A percentile compares a stretch with the other conserved stretches of the same genome.
Conservation (phyloP, 148 eudicot genomes). For the Heliosperma pusillum region DNA sequence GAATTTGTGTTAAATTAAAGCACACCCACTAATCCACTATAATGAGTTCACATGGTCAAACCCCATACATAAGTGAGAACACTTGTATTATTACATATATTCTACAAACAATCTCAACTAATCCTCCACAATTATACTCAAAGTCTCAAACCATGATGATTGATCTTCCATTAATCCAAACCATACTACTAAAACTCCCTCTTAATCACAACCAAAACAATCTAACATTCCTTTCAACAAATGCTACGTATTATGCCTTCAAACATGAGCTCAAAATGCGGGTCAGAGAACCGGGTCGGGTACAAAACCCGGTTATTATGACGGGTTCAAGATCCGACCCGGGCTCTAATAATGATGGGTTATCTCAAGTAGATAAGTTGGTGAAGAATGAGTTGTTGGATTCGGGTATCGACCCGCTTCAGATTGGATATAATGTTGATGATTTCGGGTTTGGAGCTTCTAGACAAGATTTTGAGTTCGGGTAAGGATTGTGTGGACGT, state of each 20-base stretch:
- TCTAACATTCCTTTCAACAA: not conserved
- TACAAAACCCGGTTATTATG: not conserved
- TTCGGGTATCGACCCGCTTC: conserved; percentile 1
- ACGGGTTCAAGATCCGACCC: not conserved
- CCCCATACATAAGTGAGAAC: too few relatives aligned
- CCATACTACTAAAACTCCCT: not conserved
- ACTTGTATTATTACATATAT: not conserved
- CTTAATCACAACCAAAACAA: not conserved
- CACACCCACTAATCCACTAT: too few relatives aligned
- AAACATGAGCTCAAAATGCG: not conserved
- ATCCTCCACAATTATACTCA: too few relatives aligned
- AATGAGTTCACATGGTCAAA: too few relatives aligned
- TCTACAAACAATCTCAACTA: not conserved
- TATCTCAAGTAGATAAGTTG: not conserved
- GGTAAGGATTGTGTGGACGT: not conserved
- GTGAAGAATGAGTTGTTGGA: not conserved
- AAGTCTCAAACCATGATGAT: not conserved
- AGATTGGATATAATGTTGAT: conserved; percentile 1
- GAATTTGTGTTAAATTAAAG: too few relatives aligned
- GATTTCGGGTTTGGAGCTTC: not conserved
- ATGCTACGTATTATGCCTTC: not conserved
- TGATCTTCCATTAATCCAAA: conserved; percentile 7
- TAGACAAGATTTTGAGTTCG: not conserved
- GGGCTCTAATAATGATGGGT: not conserved
- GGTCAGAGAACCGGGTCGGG: not conserved